These are phyloP conservation scores for Stentor roeselii DNA, from an alignment of 73 alveolate species.

Conservation along the genomic window DNA sequence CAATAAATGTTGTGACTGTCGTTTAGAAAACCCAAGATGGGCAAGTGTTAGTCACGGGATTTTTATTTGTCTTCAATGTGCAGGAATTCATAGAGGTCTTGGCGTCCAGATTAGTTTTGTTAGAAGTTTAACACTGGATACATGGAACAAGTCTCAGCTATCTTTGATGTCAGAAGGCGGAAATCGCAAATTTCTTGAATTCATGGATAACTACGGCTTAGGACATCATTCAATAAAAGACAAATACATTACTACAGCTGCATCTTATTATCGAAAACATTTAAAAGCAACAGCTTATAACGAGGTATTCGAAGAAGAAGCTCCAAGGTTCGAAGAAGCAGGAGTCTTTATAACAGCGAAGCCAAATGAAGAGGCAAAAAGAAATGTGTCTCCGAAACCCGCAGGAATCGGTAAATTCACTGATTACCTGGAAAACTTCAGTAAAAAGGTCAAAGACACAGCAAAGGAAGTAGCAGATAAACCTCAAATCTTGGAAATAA, in stretches of 20 bases:
- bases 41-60: slow-evolving; percentile 86
- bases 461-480: background rate
- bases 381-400: background rate
- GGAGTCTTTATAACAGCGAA: no score
- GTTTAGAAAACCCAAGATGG: slow-evolving; percentile 80
- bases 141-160: slow-evolving; percentile 81
- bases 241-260: background rate
- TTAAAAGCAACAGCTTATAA: background rate
- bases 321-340: background rate
- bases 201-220: slow-evolving; percentile 48
- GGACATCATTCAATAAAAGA: background rate
- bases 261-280: background rate
- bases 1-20: slow-evolving; percentile 81
- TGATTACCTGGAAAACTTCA: background rate
- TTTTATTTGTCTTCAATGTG: slow-evolving; percentile 84
- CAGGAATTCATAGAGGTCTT: slow-evolving; percentile 88
- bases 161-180: slow-evolving; percentile 87
- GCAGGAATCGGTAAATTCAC: background rate
- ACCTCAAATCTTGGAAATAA: no score
- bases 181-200: slow-evolving; percentile 70
- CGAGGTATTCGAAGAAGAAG: background rate
- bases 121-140: slow-evolving; percentile 78
- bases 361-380: background rate
- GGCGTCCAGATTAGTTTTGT: slow-evolving; percentile 80
- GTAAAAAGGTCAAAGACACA: background rate